Conservation (phyloP, 192 early-diverging fungal species). For the Coemansia sp. region DNA sequence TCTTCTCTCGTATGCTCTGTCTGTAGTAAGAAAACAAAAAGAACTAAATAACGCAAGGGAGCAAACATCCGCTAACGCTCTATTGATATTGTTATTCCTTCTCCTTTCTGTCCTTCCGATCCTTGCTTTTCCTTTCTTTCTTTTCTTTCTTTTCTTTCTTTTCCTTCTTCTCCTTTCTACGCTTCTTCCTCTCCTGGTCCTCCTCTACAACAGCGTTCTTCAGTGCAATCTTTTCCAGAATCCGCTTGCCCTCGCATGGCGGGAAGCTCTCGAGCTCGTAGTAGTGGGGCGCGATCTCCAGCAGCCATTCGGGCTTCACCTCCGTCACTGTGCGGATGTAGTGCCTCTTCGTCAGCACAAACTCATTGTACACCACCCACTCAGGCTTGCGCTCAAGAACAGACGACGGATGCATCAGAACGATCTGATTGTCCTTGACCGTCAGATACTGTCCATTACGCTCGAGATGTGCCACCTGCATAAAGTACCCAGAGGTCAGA, state of each 20-base stretch:
- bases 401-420: slow-evolving; percentile 90
- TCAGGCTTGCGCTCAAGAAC: slow-evolving; percentile 89
- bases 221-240: slow-evolving; percentile 68
- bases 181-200: slow-evolving; percentile 53
- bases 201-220: slow-evolving; percentile 52
- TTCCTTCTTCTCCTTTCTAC: slow-evolving; percentile 50
- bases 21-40: background rate
- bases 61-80: background rate
- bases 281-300: slow-evolving; percentile 84
- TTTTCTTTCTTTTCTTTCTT: slow-evolving; percentile 44
- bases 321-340: slow-evolving; percentile 94
- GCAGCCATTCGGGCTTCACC: slow-evolving; percentile 82
- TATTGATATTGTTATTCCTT: slow-evolving; percentile 28
- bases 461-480: slow-evolving; percentile 97
- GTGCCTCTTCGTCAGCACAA: slow-evolving; percentile 93
- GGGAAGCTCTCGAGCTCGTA: slow-evolving; percentile 93
- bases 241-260: slow-evolving; percentile 86
- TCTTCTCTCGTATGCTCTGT: too few relatives aligned
- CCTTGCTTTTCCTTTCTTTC: slow-evolving; percentile 33
- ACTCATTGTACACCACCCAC: slow-evolving; percentile 99
- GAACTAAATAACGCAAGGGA: background rate
- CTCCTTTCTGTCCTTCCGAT: slow-evolving; percentile 48
- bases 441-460: slow-evolving; percentile 87
- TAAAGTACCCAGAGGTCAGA: slow-evolving; percentile 92
- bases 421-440: slow-evolving; percentile 96